phyloP scores from a whole-genome alignment of 495 filamentous ascomycete species.

The Trichocladium antarcticum region DNA sequence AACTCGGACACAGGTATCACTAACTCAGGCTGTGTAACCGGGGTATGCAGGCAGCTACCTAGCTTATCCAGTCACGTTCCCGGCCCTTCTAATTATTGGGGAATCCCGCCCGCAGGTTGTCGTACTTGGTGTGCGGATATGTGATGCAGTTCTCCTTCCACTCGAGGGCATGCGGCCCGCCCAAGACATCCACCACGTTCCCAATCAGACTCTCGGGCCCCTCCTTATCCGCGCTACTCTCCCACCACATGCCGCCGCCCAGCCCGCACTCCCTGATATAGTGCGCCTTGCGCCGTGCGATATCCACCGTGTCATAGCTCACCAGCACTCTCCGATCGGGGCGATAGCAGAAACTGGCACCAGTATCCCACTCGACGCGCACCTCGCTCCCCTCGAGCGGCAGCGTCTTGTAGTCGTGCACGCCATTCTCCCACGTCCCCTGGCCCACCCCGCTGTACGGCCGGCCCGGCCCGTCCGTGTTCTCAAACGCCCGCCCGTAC shows the following conservation, averaged over 20 bases:
- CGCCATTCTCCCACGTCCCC: conserved; percentile 75
- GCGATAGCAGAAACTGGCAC: conserved; percentile 67
- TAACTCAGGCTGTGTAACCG: conserved; percentile 1
- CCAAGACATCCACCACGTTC: conserved; percentile 49
- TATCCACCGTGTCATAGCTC: conserved; percentile 63
- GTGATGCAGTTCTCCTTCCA: conserved; percentile 52
- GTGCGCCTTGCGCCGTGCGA: conserved; percentile 56
- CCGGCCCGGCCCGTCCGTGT: conserved; percentile 62
- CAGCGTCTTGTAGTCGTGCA: conserved; percentile 76
- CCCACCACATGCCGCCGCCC: conserved; percentile 96
- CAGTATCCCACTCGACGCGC: conserved; percentile 40
- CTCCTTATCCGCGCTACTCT: conserved; percentile 67
- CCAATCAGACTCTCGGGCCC: conserved; percentile 58
- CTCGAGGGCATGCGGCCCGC: conserved; percentile 47
- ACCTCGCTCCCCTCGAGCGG: conserved; percentile 45
- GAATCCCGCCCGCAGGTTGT: conserved; percentile 58
- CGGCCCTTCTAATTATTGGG: conserved; percentile 27
- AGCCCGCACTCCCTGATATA: conserved; percentile 56
- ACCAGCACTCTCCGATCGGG: conserved; percentile 49
- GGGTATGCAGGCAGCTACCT: conserved; percentile 7
- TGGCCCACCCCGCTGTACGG: conserved; percentile 60
- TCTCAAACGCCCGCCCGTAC: conserved; percentile 76
- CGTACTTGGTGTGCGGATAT: conserved; percentile 69
- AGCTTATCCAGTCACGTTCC: conserved; percentile 6
- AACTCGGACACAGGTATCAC: not conserved